Conservation (phyloP, 2,329 filamentous ascomycete species). For the Rasamsonia emersonii region DNA sequence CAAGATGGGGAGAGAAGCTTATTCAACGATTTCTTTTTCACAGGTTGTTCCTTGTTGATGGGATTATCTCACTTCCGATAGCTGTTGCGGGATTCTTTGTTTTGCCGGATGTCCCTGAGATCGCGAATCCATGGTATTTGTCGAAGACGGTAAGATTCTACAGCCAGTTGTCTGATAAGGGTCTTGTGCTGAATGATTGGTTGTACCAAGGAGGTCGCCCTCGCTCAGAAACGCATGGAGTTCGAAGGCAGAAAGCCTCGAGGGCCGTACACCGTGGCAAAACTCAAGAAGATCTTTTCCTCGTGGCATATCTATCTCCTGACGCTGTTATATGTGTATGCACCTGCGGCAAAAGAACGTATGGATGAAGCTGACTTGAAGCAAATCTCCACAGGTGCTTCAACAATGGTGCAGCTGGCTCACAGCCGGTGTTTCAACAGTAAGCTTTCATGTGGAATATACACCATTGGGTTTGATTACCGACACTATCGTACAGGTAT, state of each 20-base stretch:
- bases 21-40: not conserved
- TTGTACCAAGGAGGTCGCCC: constrained; percentile 29
- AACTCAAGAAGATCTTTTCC: constrained; percentile 52
- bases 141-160: constrained; percentile 22
- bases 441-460: constrained; percentile 12
- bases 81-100: constrained; percentile 42
- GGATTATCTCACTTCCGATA: constrained; percentile 45
- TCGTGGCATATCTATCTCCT: constrained; percentile 59
- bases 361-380: not conserved
- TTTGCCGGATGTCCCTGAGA: constrained; percentile 45
- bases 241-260: constrained; percentile 39
- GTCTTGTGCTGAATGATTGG: not conserved
- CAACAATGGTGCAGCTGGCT: constrained; percentile 48
- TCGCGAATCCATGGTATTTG: constrained; percentile 42
- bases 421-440: constrained; percentile 49
- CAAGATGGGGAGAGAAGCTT: no score
- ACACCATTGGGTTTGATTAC: not conserved
- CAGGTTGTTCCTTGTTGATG: constrained; percentile 46
- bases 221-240: constrained; percentile 43
- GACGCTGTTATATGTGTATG: constrained; percentile 48
- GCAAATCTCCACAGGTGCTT: constrained; percentile 41
- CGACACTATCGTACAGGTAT: constrained; percentile 14
- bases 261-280: constrained; percentile 40
- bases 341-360: not conserved
- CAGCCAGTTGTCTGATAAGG: not conserved